Base-by-base conservation (phyloP, 1,284 basidiomycete genomes). In the Ceratobasidium sp. region DNA sequence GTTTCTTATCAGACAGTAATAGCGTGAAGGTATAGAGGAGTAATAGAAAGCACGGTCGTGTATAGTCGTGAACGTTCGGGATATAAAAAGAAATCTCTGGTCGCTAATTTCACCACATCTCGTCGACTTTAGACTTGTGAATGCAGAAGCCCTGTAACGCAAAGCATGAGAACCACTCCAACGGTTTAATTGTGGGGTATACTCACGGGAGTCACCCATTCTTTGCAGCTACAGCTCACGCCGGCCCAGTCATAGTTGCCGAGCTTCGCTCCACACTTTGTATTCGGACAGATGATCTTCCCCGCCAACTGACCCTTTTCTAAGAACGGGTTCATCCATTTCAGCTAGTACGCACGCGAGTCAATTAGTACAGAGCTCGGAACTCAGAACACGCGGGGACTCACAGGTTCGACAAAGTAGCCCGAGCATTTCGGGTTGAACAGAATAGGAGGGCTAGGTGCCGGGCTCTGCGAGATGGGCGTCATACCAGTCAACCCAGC, bases 191-290 rank as follows among this genome's bases (percentile, higher is more conserved):
- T n/a, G n/a, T n/a, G n/a, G n/a, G n/a, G 43, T n/a, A 41, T 73
- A 85, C 88, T 78, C 78, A 95, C 94, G 30, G 95, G 95, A 6
- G 90, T 90, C 38, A 96, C 92, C 95, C 95, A 96, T 78, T 91
- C 89, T 78, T 90, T 91, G 79, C 96, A 98, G 26, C 92, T 92
- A 80, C 96, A 98, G 79, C 92, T 89, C 57, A 94, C 90, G 0
- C 97, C 97, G 2, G 96, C 95, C 97, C 97, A 99, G 81, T 98
- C 96, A 79, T 91, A 99, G 79, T 92, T 97, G 3, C 97, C 97
- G 28, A 99, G 86, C 83, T 99, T 99, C 21, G 88, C 89, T 0
- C 87, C 87, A 78, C 97, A 99, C 79, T 93, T 95, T 77, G 88
- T 86, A 79, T 95, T 96, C 1, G 97, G 97, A 79, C 97, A 99